Base-by-base conservation (phyloP, 495 filamentous ascomycete genomes). In the Ascobolus immersus region DNA sequence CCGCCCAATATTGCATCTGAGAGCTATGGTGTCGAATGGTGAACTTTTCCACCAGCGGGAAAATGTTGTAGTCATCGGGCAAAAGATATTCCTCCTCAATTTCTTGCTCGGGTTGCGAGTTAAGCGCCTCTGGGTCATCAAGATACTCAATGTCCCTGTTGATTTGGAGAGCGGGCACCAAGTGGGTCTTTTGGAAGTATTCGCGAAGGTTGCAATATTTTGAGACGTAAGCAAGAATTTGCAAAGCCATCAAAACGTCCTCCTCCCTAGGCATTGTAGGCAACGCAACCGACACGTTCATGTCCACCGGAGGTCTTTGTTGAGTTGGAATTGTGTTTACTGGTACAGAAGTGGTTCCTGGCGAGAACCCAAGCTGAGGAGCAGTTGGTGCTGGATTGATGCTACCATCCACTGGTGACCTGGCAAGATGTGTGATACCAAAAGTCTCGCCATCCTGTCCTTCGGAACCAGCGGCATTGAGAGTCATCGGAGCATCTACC, bases 1-100 rank as follows among this genome's bases (percentile, higher is more conserved):
- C 84, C 6, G 86, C 86, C 86, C 86, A 96, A 57, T 93, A 93
- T 50, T 92, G 81, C 86, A 96, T 94, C 51, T 94, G 84, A 34
- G 72, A 73, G 32, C 75, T 78, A 52, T 92, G 79, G 48, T 90
- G 78, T 36, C 84, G 68, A 25, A 92, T 79, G 9, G 86, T 96
- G 52, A 92, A 94, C 52, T 92, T 92, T 55, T 96, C 86, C 28
- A 96, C 84, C 35, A 96, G 60, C 17, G 86, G 86, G 56, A 96
- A 96, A 48, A 94, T 91, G 55, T 93, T 96, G 53, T 81, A 77
- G 52, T 93, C 77, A 51, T 93, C 81, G 1, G 81, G 77, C 3
- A 86, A 65, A 4, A 86, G 57, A 43, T 92, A 94, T 46, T 96
- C 86, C 40, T 92, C 79, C 37, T 89, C 73, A 8, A 66, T 60